These are phyloP conservation scores for Calonectria honghensis DNA, from an alignment of 2,329 filamentous ascomycete species.

Conservation along the genomic window DNA sequence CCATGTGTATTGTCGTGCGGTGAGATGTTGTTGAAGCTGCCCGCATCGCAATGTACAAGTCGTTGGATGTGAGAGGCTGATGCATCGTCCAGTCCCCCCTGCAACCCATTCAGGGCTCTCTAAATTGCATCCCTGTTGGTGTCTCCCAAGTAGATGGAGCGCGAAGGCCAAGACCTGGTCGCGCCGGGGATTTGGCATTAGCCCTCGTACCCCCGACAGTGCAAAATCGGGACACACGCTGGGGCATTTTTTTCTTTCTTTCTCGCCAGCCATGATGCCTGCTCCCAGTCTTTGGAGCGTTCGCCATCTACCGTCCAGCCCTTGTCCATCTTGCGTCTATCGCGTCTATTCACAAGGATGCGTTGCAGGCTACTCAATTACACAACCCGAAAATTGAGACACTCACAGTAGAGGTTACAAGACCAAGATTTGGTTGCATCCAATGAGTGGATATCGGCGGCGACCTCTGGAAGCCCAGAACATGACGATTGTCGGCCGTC, in stretches of 20 bases:
- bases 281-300: conserved; percentile 8
- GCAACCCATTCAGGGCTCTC: conserved; percentile 23
- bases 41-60: conserved; percentile 28
- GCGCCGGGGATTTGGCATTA: conserved; percentile 39
- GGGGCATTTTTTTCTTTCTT: conserved; percentile 12
- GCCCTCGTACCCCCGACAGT: conserved; percentile 30
- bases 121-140: conserved; percentile 27
- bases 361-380: conserved; percentile 19
- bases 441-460: conserved; percentile 12
- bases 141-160: conserved; percentile 32
- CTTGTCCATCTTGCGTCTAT: conserved; percentile 40
- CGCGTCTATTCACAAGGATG: conserved; percentile 39
- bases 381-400: conserved; percentile 23
- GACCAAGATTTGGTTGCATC: background rate
- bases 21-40: conserved; percentile 23
- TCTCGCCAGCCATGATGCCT: conserved; percentile 20
- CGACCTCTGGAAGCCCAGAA: background rate
- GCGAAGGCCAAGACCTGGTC: conserved; percentile 31
- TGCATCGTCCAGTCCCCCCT: conserved; percentile 28
- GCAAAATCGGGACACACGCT: conserved; percentile 21
- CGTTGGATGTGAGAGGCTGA: conserved; percentile 28
- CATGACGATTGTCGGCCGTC: background rate
- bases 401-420: background rate
- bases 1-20: conserved; percentile 5
- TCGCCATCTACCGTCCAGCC: conserved; percentile 21